Evolutionary conservation across 2,329 filamentous ascomycete species (phyloP), one percentile per base, ranked within the genome.

Genomic region (Nemania sp.): DNA sequence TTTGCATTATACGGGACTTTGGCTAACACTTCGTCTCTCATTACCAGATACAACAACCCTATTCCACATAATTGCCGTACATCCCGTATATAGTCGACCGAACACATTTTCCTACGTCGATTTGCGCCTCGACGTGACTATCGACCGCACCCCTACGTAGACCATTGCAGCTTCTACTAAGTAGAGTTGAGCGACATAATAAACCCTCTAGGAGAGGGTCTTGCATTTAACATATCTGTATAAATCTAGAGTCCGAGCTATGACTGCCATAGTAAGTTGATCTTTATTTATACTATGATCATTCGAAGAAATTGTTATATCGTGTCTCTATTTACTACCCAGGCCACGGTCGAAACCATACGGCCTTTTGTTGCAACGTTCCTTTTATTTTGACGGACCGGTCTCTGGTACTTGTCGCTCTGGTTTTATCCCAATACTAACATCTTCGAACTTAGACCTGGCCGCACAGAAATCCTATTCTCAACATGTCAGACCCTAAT

Each of bases 401-500:
- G 49, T 3, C 49, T 11, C 26, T 47, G 27, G 22, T 29, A 24
- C 35, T 26, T 51, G 13, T 13, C 29, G 45, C 27, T 27, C 5
- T 20, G 5, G 38, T 35, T 61, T 18, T 20, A 20, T 18, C 20
- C 49, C 13, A 22, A 45, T 45, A 38, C 61, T 71, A 29, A 71
- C 52, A 11, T 64, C 1, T 60, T 7, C 26, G 13, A 11, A 24
- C 51, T 20, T 22, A 77, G 76, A 71, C 70, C 41, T 73, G 75
- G 58, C 52, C 71, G 35, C 74, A 74, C 70, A 71, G 77, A 67
- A 82, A 82, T 70, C 73, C 79, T 53, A 79, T 76, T 72, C 79
- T 80, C 75, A 75, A 72, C 27, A 80, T 79, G 77, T 62, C 68
- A 56, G 79, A 77, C 64, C 74, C 71, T 26, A 72, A 63, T 60